A percentile compares a stretch with the other conserved stretches of the same genome.
These are phyloP conservation scores for Aspergillus sclerotioniger DNA, from an alignment of 495 filamentous ascomycete species.

Conservation along the genomic window DNA sequence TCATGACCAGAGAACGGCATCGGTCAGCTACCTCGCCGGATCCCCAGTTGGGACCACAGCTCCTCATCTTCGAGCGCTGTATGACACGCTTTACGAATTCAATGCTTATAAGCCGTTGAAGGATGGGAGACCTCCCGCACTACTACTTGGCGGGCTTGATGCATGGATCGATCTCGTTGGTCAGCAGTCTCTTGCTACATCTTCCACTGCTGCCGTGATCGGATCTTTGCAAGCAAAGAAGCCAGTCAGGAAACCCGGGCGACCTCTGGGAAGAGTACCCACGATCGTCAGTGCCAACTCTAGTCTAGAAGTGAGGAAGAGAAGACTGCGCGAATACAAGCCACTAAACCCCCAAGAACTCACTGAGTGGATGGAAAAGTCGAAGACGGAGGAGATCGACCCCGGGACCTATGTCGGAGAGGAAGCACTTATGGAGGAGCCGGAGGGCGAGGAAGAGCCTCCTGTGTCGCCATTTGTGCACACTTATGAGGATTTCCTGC, in stretches of 20 bases:
- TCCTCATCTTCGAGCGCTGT: conserved; percentile 64
- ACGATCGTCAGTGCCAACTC: conserved; percentile 52
- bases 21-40: conserved; percentile 51
- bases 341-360: conserved; percentile 62
- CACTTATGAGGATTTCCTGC: conserved; percentile 72
- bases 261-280: conserved; percentile 50
- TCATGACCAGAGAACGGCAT: conserved; percentile 70
- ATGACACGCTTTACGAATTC: conserved; percentile 78
- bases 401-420: conserved; percentile 42
- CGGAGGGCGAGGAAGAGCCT: conserved; percentile 32
- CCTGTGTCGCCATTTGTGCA: conserved; percentile 46
- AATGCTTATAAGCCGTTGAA: conserved; percentile 73
- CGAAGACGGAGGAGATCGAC: conserved; percentile 53
- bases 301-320: conserved; percentile 53
- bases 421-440: conserved; percentile 37
- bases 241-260: conserved; percentile 38
- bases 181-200: conserved; percentile 58
- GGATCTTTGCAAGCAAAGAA: conserved; percentile 41
- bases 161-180: conserved; percentile 83
- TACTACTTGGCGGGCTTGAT: conserved; percentile 78
- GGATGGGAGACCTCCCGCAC: conserved; percentile 60
- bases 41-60: conserved; percentile 49
- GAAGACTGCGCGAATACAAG: conserved; percentile 55
- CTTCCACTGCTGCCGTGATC: conserved; percentile 53
- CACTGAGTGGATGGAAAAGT: conserved; percentile 58